These are phyloP conservation scores for Alternaria consortialis DNA, from an alignment of 2,329 filamentous ascomycete genomes.

Conservation along the genomic window DNA sequence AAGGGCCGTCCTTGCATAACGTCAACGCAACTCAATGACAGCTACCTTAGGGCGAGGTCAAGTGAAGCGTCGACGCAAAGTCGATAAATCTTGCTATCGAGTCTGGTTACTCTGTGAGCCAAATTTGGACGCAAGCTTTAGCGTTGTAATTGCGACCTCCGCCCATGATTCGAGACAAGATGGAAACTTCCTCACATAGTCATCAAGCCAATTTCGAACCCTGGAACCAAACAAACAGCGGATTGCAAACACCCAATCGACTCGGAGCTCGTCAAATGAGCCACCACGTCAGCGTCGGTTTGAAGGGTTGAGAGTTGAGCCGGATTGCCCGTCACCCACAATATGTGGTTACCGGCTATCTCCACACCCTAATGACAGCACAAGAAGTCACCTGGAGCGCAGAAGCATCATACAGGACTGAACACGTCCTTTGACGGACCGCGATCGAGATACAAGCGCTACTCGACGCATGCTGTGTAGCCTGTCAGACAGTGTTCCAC, in stretches of 20 bases:
- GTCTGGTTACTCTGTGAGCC: slow-evolving; percentile 5
- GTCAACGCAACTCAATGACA: slow-evolving; percentile 20
- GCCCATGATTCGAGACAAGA: slow-evolving; percentile 17
- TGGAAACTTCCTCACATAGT: slow-evolving; percentile 10
- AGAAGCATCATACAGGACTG: slow-evolving; percentile 28
- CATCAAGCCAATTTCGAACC: slow-evolving; percentile 3
- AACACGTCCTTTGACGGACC: slow-evolving; percentile 18
- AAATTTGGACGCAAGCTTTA: slow-evolving; percentile 19
- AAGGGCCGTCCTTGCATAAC: slow-evolving; percentile 40
- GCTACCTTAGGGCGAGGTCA: slow-evolving; percentile 15
- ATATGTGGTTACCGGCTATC: slow-evolving; percentile 16
- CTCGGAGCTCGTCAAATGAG: slow-evolving; percentile 4
- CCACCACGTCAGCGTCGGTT: slow-evolving; percentile 10
- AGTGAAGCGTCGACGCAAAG: slow-evolving; percentile 29
- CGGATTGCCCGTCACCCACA: slow-evolving; percentile 10
- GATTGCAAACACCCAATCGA: slow-evolving; percentile 9
- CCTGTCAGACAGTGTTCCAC: slow-evolving; percentile 40
- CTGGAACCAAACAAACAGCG: slow-evolving; percentile 8
- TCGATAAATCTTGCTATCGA: slow-evolving; percentile 9
- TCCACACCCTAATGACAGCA: slow-evolving; percentile 20
- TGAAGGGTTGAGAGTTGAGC: slow-evolving; percentile 2
- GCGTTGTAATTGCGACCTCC: slow-evolving; percentile 14
- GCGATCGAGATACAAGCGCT: slow-evolving; percentile 31
- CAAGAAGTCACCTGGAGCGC: slow-evolving; percentile 17
- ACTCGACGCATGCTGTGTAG: slow-evolving; percentile 36